Evolutionary conservation across 2,329 filamentous ascomycete species (phyloP), one percentile per base, ranked within the genome.

Genomic region (Fonsecaea erecta): DNA sequence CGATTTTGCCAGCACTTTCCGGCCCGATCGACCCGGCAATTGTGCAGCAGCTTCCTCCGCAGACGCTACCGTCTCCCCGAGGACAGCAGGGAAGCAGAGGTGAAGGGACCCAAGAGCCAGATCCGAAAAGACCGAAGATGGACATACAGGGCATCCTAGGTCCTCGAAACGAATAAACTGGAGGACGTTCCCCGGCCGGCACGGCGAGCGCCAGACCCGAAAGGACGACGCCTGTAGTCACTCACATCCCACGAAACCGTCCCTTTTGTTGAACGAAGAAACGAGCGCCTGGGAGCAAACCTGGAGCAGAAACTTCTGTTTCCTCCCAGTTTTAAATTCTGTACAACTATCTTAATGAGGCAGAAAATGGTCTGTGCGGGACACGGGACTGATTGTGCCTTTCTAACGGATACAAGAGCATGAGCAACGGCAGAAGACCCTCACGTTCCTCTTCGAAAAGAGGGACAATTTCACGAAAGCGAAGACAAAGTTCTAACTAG

Each of bases 61-160:
- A 53, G 14, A 60, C 46, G 34, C 66, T 63, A 18, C 51, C 32
- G 18, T 35, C 43, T 21, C 58, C 52, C 51, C 62, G 55, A 58
- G 52, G 35, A 24, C 58, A 59, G 14, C 60, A 56, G 24, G 57
- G 54, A 30, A 59, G 51, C 40, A 59, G 62, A 40, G 43, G 52
- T 37, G 67, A 71, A 35, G 62, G 64, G 11, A 64, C 65, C 28
- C 63, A 68, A 53, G 68, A 70, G 43, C 71, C 66, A 26, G 67
- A 70, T 34, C 34, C 71, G 21, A 73, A 73, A 64, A 63, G 71
- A 48, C 70, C 70, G 11, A 71, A 68, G 53, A 72, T 72, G 71
- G 71, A 73, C 48, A 71, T 73, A 35, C 60, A 69, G 52, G 66
- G 68, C 1, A 72, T 73, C 26, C 54, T 73, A 3, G 70, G 69